Percentiles rank a stretch among this genome's conserved stretches.
Conservation (phyloP, 768 basidiomycete genomes). For the Phanerodontia chrysosporium region DNA sequence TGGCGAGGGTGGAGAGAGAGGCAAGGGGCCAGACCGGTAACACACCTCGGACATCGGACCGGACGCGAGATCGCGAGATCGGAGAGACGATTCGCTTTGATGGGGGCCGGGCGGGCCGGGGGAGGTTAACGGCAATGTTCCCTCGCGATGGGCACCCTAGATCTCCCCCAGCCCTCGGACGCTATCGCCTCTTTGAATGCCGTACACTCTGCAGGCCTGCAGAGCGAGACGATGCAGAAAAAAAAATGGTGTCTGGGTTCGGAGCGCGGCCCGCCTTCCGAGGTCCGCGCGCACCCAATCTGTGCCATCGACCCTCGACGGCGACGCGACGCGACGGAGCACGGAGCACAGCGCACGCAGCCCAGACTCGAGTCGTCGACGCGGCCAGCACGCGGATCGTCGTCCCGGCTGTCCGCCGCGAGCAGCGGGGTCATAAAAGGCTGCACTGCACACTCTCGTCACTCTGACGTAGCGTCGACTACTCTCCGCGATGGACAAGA, state of each 20-base stretch:
- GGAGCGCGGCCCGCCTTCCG: slow-evolving; percentile 5
- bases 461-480: background rate
- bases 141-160: background rate
- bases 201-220: no score
- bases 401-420: background rate
- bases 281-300: background rate
- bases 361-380: background rate
- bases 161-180: background rate
- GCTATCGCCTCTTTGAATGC: background rate
- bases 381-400: background rate
- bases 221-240: no score
- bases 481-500: slow-evolving; percentile 41
- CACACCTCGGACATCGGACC: background rate
- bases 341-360: no score
- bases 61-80: background rate
- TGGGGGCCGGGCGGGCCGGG: background rate
- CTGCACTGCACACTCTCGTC: background rate
- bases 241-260: no score
- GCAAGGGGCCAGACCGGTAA: background rate
- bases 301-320: background rate
- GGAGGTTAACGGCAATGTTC: no score
- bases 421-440: background rate
- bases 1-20: background rate
- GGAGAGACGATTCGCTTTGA: background rate
- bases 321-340: no score